These are phyloP conservation scores for Kodamaea sp. DNA, from an alignment of 1,139 yeast genomes.

Conservation along the genomic window DNA sequence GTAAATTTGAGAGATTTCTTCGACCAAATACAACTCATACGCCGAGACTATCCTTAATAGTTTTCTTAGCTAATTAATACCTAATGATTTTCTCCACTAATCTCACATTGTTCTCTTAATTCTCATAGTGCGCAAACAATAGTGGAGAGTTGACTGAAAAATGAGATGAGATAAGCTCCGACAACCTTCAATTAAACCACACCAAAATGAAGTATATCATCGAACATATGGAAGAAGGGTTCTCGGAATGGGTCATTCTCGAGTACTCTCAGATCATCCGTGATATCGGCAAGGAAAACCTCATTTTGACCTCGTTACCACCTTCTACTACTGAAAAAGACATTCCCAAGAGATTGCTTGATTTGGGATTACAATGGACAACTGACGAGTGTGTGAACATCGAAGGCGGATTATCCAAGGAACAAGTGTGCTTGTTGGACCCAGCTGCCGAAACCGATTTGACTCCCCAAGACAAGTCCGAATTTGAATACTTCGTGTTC, in stretches of 20 bases:
- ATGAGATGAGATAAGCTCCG: too few relatives aligned
- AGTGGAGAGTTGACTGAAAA: conserved; percentile 1
- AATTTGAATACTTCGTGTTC: conserved; percentile 85
- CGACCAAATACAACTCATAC: too few relatives aligned
- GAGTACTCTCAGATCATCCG: conserved; percentile 82
- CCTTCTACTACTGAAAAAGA: conserved; percentile 57
- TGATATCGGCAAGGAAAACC: conserved; percentile 78
- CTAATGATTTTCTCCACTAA: too few relatives aligned
- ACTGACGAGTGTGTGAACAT: conserved; percentile 63
- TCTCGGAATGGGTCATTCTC: conserved; percentile 91
- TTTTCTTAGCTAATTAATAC: too few relatives aligned
- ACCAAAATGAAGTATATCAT: conserved; percentile 77
- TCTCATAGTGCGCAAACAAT: too few relatives aligned
- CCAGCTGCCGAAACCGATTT: conserved; percentile 82
- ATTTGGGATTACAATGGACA: conserved; percentile 80
- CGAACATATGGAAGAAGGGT: conserved; percentile 97
- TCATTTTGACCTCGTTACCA: conserved; percentile 79
- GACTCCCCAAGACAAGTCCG: conserved; percentile 61
- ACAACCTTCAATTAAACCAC: too few relatives aligned
- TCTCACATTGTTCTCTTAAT: too few relatives aligned
- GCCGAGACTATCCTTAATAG: too few relatives aligned
- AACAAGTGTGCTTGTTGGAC: conserved; percentile 78
- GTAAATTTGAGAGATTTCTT: too few relatives aligned
- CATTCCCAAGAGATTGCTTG: conserved; percentile 62
- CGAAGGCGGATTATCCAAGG: conserved; percentile 44